phyloP scores from a whole-genome alignment of 1,139 yeast genomes.

The Sugiyamaella paludigena region DNA sequence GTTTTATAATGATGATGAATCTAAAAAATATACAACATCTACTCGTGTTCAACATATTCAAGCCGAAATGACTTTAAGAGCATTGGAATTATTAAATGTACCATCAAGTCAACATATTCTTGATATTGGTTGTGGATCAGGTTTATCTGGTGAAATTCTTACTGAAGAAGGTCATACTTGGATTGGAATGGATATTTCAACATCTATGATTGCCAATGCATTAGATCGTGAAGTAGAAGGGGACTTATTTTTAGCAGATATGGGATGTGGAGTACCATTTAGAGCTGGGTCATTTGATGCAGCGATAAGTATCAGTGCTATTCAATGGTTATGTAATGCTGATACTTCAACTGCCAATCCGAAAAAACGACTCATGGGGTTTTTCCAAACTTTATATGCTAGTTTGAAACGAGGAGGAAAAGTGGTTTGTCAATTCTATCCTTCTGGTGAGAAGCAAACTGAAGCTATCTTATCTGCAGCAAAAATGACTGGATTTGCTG shows the following conservation, averaged over 20 bases:
- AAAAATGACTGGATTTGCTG: slow-evolving; percentile 92
- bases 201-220: slow-evolving; percentile 94
- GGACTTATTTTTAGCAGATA: slow-evolving; percentile 84
- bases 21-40: slow-evolving; percentile 83
- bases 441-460: slow-evolving; percentile 81
- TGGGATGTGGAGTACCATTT: slow-evolving; percentile 93
- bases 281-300: slow-evolving; percentile 97
- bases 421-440: slow-evolving; percentile 96
- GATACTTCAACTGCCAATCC: slow-evolving; percentile 84
- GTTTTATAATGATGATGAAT: slow-evolving; percentile 87
- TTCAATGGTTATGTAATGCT: slow-evolving; percentile 98
- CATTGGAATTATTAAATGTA: slow-evolving; percentile 79
- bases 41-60: slow-evolving; percentile 98
- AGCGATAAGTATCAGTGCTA: slow-evolving; percentile 90
- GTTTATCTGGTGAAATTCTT: slow-evolving; percentile 89
- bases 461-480: slow-evolving; percentile 79
- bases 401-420: slow-evolving; percentile 90
- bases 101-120: slow-evolving; percentile 65
- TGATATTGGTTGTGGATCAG: slow-evolving; percentile 98
- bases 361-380: slow-evolving; percentile 71
- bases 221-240: slow-evolving; percentile 91
- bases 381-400: slow-evolving; percentile 86
- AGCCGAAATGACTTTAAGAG: slow-evolving; percentile 94
- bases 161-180: slow-evolving; percentile 93
- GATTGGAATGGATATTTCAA: slow-evolving; percentile 96